A percentile compares a stretch with the other conserved stretches of the same genome.
These are phyloP conservation scores for Ganoderma sinense DNA, from an alignment of 1,284 basidiomycete species.

Conservation along the genomic window DNA sequence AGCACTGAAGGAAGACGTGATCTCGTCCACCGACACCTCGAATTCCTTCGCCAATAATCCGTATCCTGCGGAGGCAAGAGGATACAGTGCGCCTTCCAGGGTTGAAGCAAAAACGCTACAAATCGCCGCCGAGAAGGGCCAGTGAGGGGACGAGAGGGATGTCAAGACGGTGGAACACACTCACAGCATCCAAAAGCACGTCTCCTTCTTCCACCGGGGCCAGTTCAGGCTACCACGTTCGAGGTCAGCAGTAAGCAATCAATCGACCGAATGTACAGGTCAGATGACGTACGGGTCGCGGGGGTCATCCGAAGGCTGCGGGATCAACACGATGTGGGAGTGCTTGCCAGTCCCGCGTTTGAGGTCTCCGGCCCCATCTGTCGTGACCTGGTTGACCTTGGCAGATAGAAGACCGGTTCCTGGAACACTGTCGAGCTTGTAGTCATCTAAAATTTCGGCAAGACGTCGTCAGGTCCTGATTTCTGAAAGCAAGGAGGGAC, in stretches of 20 bases:
- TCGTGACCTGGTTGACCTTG: conserved; percentile 42
- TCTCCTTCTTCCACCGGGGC: conserved; percentile 55
- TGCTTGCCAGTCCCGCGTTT: conserved; percentile 50
- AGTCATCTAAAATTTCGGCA: conserved; percentile 40
- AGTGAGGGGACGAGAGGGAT: not conserved
- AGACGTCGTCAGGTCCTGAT: not conserved
- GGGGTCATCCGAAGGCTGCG: conserved; percentile 54
- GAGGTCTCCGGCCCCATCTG: conserved; percentile 43
- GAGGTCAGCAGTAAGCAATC: not conserved
- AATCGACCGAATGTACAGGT: not conserved
- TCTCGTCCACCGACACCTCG: conserved; percentile 47
- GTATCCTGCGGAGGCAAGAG: conserved; percentile 51
- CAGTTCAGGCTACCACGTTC: conserved; percentile 47
- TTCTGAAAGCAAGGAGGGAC: too few species aligned
- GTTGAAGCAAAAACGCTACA: conserved; percentile 47
- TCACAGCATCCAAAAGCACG: conserved; percentile 52
- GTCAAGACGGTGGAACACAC: conserved; percentile 6
- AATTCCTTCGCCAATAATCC: conserved; percentile 48
- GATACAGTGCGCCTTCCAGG: conserved; percentile 51
- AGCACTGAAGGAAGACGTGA: conserved; percentile 50
- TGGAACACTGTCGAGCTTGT: conserved; percentile 45
- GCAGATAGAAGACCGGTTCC: conserved; percentile 52
- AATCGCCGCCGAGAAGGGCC: too few species aligned
- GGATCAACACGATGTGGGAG: conserved; percentile 50
- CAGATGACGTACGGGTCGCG: conserved; percentile 54